Conservation (phyloP, 305 asterid species). For the Rubia tinctorum region DNA sequence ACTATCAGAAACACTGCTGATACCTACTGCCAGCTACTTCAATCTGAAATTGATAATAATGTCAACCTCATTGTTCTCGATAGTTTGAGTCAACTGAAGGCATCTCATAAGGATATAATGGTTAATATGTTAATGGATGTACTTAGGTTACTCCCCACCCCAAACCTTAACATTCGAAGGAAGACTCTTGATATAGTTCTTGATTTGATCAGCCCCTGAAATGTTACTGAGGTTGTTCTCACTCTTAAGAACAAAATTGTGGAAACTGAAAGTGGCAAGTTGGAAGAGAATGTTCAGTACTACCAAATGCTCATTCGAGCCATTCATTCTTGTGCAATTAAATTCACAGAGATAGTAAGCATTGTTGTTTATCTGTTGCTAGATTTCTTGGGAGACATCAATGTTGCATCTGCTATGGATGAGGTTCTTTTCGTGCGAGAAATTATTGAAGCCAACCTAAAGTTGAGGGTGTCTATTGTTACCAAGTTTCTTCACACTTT, state of each 20-base stretch:
- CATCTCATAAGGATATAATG: no score
- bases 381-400: slow-evolving; percentile 99
- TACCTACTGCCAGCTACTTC: slow-evolving; percentile 93
- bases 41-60: slow-evolving; percentile 44
- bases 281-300: no score
- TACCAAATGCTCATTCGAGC: slow-evolving; percentile 41
- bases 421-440: slow-evolving; percentile 88
- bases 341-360: slow-evolving; percentile 97
- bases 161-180: no score
- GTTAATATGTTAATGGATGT: no score
- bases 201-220: slow-evolving; percentile 22
- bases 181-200: no score
- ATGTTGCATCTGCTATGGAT: slow-evolving; percentile 92
- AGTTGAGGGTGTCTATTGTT: slow-evolving; percentile 79
- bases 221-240: no score
- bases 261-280: no score
- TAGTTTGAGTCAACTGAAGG: no score
- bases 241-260: no score
- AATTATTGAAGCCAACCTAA: slow-evolving; percentile 91
- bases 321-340: slow-evolving; percentile 95
- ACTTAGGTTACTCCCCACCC: no score
- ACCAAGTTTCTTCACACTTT: slow-evolving; percentile 88
- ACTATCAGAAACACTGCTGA: slow-evolving; percentile 94
- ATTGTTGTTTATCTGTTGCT: slow-evolving; percentile 92
- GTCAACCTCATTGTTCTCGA: no score